These are phyloP conservation scores for Excoecaria cochinchinensis DNA, from an alignment of 345 rosid genomes.

Conservation along the genomic window DNA sequence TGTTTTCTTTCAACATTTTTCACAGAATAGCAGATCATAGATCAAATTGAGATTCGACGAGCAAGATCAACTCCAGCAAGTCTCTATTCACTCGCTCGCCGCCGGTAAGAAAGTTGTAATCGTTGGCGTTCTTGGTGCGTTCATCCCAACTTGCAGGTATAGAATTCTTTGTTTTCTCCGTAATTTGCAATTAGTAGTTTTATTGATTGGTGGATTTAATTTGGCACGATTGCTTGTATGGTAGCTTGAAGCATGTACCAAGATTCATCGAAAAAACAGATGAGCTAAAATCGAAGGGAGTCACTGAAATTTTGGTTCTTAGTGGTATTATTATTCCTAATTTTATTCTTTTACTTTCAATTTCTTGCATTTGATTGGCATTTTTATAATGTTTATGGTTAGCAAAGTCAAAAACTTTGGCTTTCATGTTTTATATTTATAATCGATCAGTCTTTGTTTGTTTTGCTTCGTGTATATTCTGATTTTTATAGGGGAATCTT, in stretches of 20 bases:
- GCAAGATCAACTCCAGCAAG: conserved; percentile 71
- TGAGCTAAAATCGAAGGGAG: conserved; percentile 78
- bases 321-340: conserved; percentile 50
- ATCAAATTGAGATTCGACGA: no score
- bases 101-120: conserved; percentile 80
- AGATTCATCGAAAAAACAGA: conserved; percentile 90
- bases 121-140: conserved; percentile 98
- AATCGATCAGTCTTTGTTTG: neutral
- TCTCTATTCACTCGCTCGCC: conserved; percentile 76
- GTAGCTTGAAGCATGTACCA: conserved; percentile 89
- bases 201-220: neutral
- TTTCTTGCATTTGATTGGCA: neutral
- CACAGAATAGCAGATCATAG: no score
- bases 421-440: neutral
- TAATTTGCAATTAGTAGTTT: neutral
- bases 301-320: conserved; percentile 69
- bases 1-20: no score
- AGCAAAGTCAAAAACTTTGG: neutral
- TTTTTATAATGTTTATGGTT: neutral
- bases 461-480: no score
- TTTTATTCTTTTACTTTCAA: neutral
- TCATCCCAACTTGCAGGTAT: conserved; percentile 98
- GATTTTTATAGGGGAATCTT: no score
- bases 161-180: neutral
- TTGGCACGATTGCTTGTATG: neutral